These are phyloP conservation scores for Podosphaera fusca DNA, from an alignment of 2,329 filamentous ascomycete species.

Conservation along the genomic window DNA sequence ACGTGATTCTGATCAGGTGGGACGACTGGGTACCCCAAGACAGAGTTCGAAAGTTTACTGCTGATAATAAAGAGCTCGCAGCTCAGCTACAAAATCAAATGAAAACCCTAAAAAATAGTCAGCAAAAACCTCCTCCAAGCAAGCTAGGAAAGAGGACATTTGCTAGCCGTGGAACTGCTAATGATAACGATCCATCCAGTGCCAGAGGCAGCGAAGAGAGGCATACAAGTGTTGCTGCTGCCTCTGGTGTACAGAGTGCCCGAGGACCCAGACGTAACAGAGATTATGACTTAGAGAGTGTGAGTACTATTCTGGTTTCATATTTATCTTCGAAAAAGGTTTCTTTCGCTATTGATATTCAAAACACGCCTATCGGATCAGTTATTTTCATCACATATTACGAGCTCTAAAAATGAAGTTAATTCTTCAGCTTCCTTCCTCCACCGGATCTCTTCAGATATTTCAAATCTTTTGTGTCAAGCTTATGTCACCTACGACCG, in stretches of 20 bases:
- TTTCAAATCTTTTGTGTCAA: too few species aligned
- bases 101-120: constrained; percentile 19
- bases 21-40: constrained; percentile 96
- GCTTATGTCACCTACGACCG: too few species aligned
- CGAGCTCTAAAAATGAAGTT: too few species aligned
- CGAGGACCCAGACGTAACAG: constrained; percentile 52
- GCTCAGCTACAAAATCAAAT: constrained; percentile 46
- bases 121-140: constrained; percentile 19
- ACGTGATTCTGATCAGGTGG: constrained; percentile 34
- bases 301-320: constrained; percentile 22
- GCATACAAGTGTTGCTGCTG: constrained; percentile 33
- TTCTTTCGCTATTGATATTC: background rate
- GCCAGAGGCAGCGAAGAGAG: constrained; percentile 59
- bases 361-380: background rate
- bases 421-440: too few species aligned
- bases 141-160: constrained; percentile 18
- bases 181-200: constrained; percentile 36
- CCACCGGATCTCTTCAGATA: too few species aligned
- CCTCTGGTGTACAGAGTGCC: constrained; percentile 32
- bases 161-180: constrained; percentile 9
- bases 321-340: constrained; percentile 3
- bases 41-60: constrained; percentile 77
- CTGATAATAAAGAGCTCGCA: constrained; percentile 84
- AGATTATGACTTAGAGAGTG: constrained; percentile 66
- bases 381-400: too few species aligned